Percentiles rank a stretch among this genome's conserved stretches.
phyloP scores from a whole-genome alignment of 257 asterid species.

The Salvia hispanica region DNA sequence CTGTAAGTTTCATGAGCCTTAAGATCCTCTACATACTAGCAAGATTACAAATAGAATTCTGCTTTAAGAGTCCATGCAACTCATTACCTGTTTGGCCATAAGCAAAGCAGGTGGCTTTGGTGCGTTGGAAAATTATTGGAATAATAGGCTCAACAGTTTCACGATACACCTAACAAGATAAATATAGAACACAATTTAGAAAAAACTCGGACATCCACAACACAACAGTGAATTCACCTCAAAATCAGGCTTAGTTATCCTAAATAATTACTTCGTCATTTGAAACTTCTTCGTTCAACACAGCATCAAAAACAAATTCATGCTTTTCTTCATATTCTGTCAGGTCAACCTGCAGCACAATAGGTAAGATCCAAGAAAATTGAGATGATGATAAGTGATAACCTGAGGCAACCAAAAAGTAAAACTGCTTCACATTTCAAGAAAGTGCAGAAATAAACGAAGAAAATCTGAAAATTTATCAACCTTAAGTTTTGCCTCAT shows the following conservation, averaged over 20 bases:
- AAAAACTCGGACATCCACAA: neutral
- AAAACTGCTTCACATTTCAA: neutral
- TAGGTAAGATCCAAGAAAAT: conserved; percentile 16
- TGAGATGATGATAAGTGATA: neutral
- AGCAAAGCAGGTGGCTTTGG: conserved; percentile 96
- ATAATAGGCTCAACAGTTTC: conserved; percentile 92
- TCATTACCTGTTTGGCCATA: conserved; percentile 93
- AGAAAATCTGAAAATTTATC: neutral
- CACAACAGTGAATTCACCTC: conserved; percentile 16
- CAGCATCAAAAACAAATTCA: conserved; percentile 98
- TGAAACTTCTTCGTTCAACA: conserved; percentile 93
- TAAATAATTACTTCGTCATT: conserved; percentile 81
- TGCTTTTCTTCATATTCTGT: conserved; percentile 96
- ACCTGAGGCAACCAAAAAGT: conserved; percentile 5
- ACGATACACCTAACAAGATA: conserved; percentile 55
- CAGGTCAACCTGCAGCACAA: conserved; percentile 76
- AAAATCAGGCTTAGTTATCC: conserved; percentile 1
- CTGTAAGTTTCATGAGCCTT: conserved; percentile 71
- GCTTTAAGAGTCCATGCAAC: neutral
- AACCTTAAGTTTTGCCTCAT: conserved; percentile 92
- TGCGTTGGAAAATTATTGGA: conserved; percentile 83
- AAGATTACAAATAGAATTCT: too few relatives aligned
- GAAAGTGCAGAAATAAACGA: conserved; percentile 6
- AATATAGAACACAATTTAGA: conserved; percentile 24
- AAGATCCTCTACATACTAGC: neutral